Evolutionary conservation across 306 rosid species (phyloP).

Genomic region (Ceratonia siliqua): DNA sequence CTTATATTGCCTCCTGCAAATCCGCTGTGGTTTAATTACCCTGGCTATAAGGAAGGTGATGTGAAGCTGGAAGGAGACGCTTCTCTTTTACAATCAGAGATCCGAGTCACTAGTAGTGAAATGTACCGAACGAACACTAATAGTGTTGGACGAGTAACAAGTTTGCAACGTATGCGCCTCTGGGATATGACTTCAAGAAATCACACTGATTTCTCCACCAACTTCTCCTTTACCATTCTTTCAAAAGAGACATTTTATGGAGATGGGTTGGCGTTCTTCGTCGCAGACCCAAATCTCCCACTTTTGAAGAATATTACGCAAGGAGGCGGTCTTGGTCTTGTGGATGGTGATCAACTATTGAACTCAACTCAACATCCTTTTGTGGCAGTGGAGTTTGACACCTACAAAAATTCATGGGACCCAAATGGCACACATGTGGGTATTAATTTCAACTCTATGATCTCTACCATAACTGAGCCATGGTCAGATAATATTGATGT

Average conservation of each 20-base stretch:
- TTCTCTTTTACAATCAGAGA: background rate
- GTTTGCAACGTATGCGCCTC: background rate
- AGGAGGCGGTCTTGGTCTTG: slow-evolving; percentile 32
- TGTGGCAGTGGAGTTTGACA: slow-evolving; percentile 42
- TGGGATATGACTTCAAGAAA: slow-evolving; percentile 30
- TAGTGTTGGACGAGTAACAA: slow-evolving; percentile 13
- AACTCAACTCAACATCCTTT: slow-evolving; percentile 1
- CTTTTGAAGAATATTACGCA: background rate
- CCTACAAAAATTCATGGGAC: slow-evolving; percentile 6
- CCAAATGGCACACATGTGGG: background rate
- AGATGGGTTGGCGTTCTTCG: slow-evolving; percentile 47
- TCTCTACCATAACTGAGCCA: background rate
- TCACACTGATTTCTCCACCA: slow-evolving; percentile 23
- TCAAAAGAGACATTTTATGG: background rate
- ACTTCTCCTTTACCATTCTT: slow-evolving; percentile 38
- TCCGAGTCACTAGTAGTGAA: background rate
- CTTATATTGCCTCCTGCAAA: slow-evolving; percentile 11
- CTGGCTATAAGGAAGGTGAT: background rate
- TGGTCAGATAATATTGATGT: background rate
- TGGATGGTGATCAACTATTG: background rate
- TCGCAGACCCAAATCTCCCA: slow-evolving; percentile 24
- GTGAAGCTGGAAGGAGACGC: slow-evolving; percentile 12
- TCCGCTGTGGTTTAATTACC: background rate
- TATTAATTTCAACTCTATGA: background rate
- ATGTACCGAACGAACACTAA: background rate